A percentile compares a stretch with the other conserved stretches of the same genome.
Evolutionary conservation across 768 basidiomycete genomes (phyloP).

Genomic region (Dictyophora rubrovolvata): DNA sequence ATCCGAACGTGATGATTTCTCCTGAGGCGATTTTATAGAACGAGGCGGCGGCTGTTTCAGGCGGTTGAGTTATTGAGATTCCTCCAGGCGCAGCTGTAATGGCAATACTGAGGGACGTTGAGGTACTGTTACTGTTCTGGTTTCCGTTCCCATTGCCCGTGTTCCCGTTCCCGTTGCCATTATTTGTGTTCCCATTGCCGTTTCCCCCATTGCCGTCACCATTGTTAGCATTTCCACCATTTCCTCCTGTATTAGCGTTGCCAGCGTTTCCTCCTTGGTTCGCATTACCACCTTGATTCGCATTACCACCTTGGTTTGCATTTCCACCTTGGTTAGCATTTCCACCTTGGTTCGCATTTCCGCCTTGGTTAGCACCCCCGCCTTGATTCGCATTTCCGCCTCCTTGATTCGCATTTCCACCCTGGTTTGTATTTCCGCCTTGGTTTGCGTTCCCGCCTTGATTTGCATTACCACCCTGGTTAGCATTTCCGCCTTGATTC

Average conservation of each 20-base stretch:
- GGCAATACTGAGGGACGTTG: constrained; percentile 9
- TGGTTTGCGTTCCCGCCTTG: background rate
- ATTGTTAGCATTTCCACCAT: background rate
- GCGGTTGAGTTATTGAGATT: constrained; percentile 72
- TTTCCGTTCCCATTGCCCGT: background rate
- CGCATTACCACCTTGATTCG: background rate
- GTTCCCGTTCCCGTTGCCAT: background rate
- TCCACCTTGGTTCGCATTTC: background rate
- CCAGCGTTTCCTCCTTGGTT: background rate
- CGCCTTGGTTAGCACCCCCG: background rate
- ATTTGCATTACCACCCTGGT: background rate
- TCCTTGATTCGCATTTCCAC: background rate
- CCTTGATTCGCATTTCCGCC: background rate
- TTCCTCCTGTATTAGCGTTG: background rate
- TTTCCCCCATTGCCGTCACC: background rate
- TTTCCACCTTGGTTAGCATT: background rate
- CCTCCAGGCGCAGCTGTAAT: constrained; percentile 28
- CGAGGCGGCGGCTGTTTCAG: constrained; percentile 62
- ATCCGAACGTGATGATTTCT: constrained; percentile 76
- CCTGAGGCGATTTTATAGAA: constrained; percentile 79
- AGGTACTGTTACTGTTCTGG: background rate
- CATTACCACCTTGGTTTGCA: background rate
- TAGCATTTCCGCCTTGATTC: background rate
- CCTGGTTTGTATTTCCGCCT: background rate
- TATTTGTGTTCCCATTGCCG: background rate